These are phyloP conservation scores for Thelonectria discophora DNA, from an alignment of 2,329 filamentous ascomycete species.

Conservation along the genomic window DNA sequence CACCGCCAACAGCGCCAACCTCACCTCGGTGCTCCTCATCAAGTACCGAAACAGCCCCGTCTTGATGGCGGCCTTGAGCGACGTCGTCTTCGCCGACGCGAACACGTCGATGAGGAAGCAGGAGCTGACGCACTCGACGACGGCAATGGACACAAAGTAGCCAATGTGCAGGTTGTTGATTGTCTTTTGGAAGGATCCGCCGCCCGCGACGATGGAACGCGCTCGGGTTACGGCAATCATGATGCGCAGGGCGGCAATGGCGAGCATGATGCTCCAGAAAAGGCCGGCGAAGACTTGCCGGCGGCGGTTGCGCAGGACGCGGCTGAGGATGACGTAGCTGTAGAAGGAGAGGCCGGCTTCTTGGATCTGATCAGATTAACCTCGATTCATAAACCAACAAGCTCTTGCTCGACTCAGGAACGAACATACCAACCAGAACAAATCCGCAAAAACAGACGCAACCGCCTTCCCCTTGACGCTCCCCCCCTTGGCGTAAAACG, in stretches of 20 bases:
- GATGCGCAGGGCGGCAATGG: conserved; percentile 60
- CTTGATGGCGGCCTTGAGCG: conserved; percentile 42
- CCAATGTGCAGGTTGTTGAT: conserved; percentile 53
- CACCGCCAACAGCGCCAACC: conserved; percentile 50
- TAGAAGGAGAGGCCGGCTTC: conserved; percentile 57
- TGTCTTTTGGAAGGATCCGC: conserved; percentile 38
- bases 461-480: conserved; percentile 40
- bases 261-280: conserved; percentile 65
- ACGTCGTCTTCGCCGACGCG: conserved; percentile 43
- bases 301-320: conserved; percentile 56
- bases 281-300: conserved; percentile 58
- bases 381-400: not conserved
- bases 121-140: conserved; percentile 51
- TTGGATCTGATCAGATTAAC: conserved; percentile 47
- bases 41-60: conserved; percentile 51
- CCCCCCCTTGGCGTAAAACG: conserved; percentile 47
- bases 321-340: conserved; percentile 62
- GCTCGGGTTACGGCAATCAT: conserved; percentile 47
- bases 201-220: conserved; percentile 41
- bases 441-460: conserved; percentile 51
- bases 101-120: conserved; percentile 53
- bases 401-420: not conserved
- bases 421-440: conserved; percentile 52
- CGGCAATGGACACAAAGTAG: conserved; percentile 54
- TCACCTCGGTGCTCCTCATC: conserved; percentile 51